Conservation (phyloP, 2,329 filamentous ascomycete genomes). For the Fusarium secorum region DNA sequence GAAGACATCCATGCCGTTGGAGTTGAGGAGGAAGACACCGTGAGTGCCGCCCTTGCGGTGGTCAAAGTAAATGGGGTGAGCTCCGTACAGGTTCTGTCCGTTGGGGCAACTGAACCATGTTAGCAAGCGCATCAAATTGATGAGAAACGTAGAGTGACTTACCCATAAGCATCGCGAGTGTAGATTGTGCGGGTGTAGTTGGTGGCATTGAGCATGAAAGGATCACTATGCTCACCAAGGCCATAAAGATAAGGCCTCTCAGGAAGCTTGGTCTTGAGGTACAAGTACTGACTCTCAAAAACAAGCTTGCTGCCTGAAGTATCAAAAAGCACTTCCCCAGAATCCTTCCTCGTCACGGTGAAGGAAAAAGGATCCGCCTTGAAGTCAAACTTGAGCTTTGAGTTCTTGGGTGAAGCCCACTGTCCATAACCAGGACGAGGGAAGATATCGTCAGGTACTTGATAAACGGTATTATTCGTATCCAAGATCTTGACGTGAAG, state of each 20-base stretch:
- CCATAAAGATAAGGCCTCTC: conserved; percentile 77
- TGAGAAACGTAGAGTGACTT: accelerated
- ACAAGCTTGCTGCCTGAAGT: conserved; percentile 71
- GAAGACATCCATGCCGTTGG: conserved; percentile 80
- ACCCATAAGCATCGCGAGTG: conserved; percentile 62
- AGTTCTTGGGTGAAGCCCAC: conserved; percentile 37
- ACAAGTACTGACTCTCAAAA: conserved; percentile 81
- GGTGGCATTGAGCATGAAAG: conserved; percentile 71
- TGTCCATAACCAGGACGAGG: conserved; percentile 55
- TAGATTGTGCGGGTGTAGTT: conserved; percentile 70
- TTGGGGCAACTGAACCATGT: conserved; percentile 54
- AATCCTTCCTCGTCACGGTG: conserved; percentile 56
- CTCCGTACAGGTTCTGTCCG: conserved; percentile 74
- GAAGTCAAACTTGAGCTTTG: conserved; percentile 58
- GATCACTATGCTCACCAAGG: conserved; percentile 78
- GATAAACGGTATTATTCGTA: conserved; percentile 72
- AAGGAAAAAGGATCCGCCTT: conserved; percentile 70
- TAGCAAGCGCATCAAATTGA: accelerated
- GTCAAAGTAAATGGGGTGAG: conserved; percentile 79
- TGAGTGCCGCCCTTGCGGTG: conserved; percentile 67
- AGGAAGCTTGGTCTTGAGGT: conserved; percentile 74
- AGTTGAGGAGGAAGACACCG: conserved; percentile 75
- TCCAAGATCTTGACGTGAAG: conserved; percentile 78
- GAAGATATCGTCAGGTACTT: conserved; percentile 75
- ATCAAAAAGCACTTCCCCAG: conserved; percentile 69